Base-by-base conservation (phyloP, 768 basidiomycete genomes). In the Lanmaoa rubissima region DNA sequence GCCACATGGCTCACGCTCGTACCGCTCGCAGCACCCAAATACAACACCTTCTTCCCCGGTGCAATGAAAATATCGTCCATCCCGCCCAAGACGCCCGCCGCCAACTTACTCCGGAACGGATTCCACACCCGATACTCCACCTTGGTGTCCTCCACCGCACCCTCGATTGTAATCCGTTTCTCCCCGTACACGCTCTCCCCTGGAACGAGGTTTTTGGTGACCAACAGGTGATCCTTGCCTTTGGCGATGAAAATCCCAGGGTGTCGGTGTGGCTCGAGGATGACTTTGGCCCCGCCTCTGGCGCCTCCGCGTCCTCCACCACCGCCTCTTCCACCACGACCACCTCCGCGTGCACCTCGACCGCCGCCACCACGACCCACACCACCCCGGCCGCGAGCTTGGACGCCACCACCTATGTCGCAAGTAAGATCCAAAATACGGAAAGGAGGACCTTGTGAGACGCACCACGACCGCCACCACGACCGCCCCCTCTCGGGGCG, bases 91-190 rank as follows among this genome's bases (percentile, higher is more conserved):
- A 98, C 91, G 73, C 97, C 97, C 38, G 97, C 97, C 32, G 97
- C 97, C 63, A 99, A 74, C 80, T 98, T 99, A 70, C 83, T 86
- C 63, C 97, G 83, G 86, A 99, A 99, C 46, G 97, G 97, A 78
- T 99, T 99, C 97, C 97, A 99, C 32, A 99, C 97, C 53, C 97
- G 82, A 76, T 98, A 99, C 76, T 99, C 97, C 61, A 85, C 80
- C 78, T 99, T 99, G 57, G 88, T 90, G 42, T 82, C 88, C 43
- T 88, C 90, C 19, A 79, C 82, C 43, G 80, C 85, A 19, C 76
- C 77, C 14, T 94, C 92, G 67, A 98, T 83, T 16, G 88, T 85
- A 74, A 98, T 94, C 69, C 96, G 82, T 79, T 99, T 99, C 75
- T 99, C 97, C 58, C 97, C 97, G 72, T 99, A 99, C 11, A 99